Evolutionary conservation across 768 basidiomycete genomes (phyloP).

Genomic region (button mushroom (Agaricus bisporus)): DNA sequence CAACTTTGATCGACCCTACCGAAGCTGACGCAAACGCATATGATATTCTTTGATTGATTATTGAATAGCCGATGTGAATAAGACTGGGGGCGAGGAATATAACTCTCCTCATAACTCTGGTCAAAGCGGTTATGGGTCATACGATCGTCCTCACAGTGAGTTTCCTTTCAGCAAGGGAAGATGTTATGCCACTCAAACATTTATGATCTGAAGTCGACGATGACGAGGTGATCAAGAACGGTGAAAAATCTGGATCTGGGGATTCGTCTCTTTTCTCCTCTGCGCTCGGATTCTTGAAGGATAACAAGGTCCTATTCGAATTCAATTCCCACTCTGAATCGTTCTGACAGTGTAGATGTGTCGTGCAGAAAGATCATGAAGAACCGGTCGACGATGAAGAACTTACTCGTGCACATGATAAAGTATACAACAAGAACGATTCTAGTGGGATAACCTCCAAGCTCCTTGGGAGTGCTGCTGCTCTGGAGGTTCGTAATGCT

Average conservation of each 20-base stretch:
- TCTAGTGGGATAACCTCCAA: conserved; percentile 49
- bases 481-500: conserved; percentile 47
- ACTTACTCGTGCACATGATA: conserved; percentile 52
- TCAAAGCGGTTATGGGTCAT: conserved; percentile 14
- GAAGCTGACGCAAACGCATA: conserved; percentile 8
- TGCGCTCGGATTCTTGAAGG: conserved; percentile 46
- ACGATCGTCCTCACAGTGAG: conserved; percentile 26
- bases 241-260: conserved; percentile 50
- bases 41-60: conserved; percentile 15
- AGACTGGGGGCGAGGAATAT: conserved; percentile 62
- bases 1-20: background rate
- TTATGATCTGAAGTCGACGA: conserved; percentile 46
- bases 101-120: conserved; percentile 48
- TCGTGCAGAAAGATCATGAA: conserved; percentile 40
- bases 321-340: background rate
- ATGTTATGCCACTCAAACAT: background rate
- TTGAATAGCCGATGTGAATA: conserved; percentile 33
- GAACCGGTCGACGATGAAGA: conserved; percentile 63
- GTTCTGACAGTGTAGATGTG: background rate
- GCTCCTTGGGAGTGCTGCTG: conserved; percentile 72
- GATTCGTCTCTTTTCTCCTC: conserved; percentile 49
- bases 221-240: conserved; percentile 52
- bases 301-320: conserved; percentile 40
- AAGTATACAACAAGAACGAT: conserved; percentile 53
- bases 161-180: background rate